phyloP scores from a whole-genome alignment of 441 rosid species.

The Pelargonium citronellum region DNA sequence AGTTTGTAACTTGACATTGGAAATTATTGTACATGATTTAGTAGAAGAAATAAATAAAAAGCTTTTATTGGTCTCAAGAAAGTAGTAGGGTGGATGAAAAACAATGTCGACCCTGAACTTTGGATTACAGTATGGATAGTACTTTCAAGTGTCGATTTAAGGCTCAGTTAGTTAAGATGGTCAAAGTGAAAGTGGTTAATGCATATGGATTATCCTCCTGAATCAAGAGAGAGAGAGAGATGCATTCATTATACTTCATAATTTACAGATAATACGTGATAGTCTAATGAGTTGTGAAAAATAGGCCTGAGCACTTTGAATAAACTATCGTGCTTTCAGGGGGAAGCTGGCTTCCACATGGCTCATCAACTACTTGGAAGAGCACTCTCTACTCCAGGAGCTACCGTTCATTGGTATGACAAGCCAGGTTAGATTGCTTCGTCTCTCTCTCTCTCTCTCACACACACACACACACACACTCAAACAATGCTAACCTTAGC shows the following conservation, averaged over 20 bases:
- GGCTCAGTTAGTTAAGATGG: not conserved
- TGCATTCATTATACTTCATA: no score
- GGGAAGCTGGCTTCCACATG: conserved; percentile 65
- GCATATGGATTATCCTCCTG: no score
- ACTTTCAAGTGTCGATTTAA: not conserved
- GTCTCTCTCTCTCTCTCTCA: not conserved
- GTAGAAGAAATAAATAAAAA: not conserved
- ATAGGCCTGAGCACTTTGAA: no score
- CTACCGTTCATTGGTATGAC: conserved; percentile 91
- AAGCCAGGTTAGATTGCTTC: conserved; percentile 64
- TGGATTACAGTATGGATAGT: not conserved
- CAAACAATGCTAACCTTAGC: conserved; percentile 3
- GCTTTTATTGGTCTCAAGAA: not conserved
- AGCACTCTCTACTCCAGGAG: conserved; percentile 63
- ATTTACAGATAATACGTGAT: no score
- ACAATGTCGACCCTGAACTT: not conserved
- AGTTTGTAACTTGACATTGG: not conserved
- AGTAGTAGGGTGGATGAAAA: no score
- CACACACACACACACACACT: not conserved
- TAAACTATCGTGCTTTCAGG: conserved; percentile 39
- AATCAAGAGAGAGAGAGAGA: not conserved
- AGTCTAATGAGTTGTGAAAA: no score
- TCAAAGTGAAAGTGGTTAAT: not conserved
- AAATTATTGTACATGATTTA: not conserved
- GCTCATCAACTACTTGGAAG: conserved; percentile 63